Conservation (phyloP, 2,329 filamentous ascomycete species). For the Zasmidium citrigriseum region DNA sequence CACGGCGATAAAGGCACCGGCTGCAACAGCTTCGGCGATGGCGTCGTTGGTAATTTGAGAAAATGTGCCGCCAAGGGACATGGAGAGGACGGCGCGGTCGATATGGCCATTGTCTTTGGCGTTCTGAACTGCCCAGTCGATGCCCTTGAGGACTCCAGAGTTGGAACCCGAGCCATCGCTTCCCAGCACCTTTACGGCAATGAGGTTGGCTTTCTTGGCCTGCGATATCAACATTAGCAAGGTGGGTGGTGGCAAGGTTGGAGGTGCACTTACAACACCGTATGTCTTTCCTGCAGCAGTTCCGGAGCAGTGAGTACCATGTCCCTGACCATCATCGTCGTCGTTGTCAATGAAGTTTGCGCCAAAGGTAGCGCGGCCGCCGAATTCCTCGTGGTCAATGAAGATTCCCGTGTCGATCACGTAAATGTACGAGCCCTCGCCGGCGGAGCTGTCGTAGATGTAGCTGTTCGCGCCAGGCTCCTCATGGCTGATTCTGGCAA, state of each 20-base stretch:
- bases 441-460: conserved; percentile 19
- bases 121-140: conserved; percentile 45
- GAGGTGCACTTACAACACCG: conserved; percentile 53
- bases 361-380: conserved; percentile 33
- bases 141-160: conserved; percentile 49
- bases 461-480: conserved; percentile 26
- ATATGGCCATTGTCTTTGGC: conserved; percentile 81
- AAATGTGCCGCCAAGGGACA: conserved; percentile 44
- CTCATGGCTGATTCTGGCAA: conserved; percentile 22
- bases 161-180: conserved; percentile 45
- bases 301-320: conserved; percentile 79
- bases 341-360: conserved; percentile 31
- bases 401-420: conserved; percentile 29
- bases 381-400: conserved; percentile 36
- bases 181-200: conserved; percentile 53
- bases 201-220: conserved; percentile 46
- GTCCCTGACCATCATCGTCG: conserved; percentile 56
- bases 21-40: conserved; percentile 36
- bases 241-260: not conserved
- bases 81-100: conserved; percentile 33
- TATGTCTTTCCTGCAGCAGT: conserved; percentile 68
- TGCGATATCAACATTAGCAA: conserved; percentile 2
- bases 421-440: conserved; percentile 28
- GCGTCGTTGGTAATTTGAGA: conserved; percentile 41
- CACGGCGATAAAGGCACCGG: conserved; percentile 41